Percentiles rank a stretch among this genome's conserved stretches.
These are phyloP conservation scores for Edaphochlamys debaryana DNA, from an alignment of 139 green algal genomes.

Conservation along the genomic window DNA sequence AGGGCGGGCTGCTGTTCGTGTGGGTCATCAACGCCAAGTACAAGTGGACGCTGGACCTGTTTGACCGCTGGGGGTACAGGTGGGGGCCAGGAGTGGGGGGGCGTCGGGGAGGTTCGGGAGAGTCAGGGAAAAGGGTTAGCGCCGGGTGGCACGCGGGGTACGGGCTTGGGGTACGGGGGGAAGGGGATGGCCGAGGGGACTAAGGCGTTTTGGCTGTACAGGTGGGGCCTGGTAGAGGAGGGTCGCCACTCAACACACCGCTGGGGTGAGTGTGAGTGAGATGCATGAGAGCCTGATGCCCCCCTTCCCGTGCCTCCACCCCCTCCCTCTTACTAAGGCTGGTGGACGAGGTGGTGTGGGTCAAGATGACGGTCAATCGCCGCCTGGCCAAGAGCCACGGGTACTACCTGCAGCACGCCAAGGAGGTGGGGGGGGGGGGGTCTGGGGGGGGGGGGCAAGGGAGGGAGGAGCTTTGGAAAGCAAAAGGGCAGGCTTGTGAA, in stretches of 20 bases:
- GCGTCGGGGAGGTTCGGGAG: background rate
- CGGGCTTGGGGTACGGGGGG: background rate
- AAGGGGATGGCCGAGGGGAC: too few species aligned
- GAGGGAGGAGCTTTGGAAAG: background rate
- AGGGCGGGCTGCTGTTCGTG: constrained; percentile 88
- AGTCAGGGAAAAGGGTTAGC: background rate
- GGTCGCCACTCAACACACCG: too few species aligned
- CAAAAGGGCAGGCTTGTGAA: background rate
- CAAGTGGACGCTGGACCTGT: constrained; percentile 89
- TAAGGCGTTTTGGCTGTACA: too few species aligned
- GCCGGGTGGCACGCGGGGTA: background rate
- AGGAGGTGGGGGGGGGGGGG: constrained; percentile 66
- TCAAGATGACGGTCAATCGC: constrained; percentile 94
- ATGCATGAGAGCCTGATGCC: too few species aligned
- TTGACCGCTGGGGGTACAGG: constrained; percentile 92
- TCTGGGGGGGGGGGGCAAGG: background rate
- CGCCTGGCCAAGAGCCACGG: constrained; percentile 93
- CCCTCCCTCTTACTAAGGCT: constrained; percentile 58
- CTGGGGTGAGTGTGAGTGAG: too few species aligned
- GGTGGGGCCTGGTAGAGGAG: too few species aligned
- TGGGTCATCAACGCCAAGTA: constrained; percentile 98
- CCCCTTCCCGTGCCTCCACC: too few species aligned
- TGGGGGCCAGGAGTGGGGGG: constrained; percentile 16
- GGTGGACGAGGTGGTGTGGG: constrained; percentile 97
- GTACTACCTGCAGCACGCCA: constrained; percentile 96